These are phyloP conservation scores for Microdochium bolleyi DNA, from an alignment of 2,329 filamentous ascomycete genomes.

Conservation along the genomic window DNA sequence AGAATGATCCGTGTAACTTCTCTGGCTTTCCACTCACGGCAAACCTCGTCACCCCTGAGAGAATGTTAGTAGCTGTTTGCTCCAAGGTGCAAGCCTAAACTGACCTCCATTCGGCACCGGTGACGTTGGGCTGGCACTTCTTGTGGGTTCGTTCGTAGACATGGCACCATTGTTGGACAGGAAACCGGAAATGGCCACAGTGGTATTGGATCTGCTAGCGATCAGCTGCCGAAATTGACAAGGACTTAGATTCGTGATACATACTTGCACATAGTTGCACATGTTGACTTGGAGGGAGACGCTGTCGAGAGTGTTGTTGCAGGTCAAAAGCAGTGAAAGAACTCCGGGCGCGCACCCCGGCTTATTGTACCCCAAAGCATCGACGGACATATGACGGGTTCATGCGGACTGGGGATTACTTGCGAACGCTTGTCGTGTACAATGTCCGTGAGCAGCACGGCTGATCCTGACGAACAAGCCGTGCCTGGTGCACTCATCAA, in stretches of 20 bases:
- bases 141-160: conserved; percentile 1
- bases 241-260: neutral
- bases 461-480: neutral
- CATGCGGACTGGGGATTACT: neutral
- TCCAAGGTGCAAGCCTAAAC: neutral
- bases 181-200: conserved; percentile 3
- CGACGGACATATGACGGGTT: neutral
- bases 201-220: conserved; percentile 1
- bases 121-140: conserved; percentile 3
- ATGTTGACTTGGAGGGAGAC: neutral
- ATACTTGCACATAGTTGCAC: neutral
- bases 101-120: conserved; percentile 2
- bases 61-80: no score
- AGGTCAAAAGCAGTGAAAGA: neutral
- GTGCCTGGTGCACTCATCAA: neutral
- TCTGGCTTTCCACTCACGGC: neutral
- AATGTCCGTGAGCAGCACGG: neutral
- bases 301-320: neutral
- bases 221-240: no score
- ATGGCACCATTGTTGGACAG: conserved; percentile 2
- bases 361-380: neutral
- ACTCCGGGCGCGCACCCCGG: no score
- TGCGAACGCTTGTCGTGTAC: neutral
- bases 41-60: conserved; percentile 2
- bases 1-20: neutral